Evolutionary conservation across 1,284 basidiomycete species (phyloP).

Genomic region (Leccinum pachyderme): DNA sequence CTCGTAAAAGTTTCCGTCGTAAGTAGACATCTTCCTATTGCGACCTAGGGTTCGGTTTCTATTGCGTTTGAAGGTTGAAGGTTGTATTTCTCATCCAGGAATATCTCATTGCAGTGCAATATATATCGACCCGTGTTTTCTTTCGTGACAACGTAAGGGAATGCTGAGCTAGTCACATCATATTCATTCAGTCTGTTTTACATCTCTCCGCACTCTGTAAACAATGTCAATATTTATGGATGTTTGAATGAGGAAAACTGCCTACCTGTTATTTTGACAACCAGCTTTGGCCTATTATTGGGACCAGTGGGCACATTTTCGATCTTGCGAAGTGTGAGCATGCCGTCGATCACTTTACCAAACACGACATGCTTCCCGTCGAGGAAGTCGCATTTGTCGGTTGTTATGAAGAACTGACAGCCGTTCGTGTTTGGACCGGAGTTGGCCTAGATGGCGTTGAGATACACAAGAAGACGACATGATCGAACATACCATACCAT

Average conservation of each 20-base stretch:
- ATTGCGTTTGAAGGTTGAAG: background rate
- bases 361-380: slow-evolving; percentile 96
- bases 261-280: slow-evolving; percentile 82
- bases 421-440: background rate
- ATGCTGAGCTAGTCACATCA: background rate
- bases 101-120: background rate
- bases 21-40: background rate
- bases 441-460: background rate
- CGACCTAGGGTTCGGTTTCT: background rate
- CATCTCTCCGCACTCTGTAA: slow-evolving; percentile 35
- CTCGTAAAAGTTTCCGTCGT: slow-evolving; percentile 18
- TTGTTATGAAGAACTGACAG: background rate
- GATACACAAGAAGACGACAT: background rate
- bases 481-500: background rate
- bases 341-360: slow-evolving; percentile 84
- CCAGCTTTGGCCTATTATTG: slow-evolving; percentile 82
- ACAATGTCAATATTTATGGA: background rate
- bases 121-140: background rate
- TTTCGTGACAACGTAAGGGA: background rate
- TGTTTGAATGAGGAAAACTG: slow-evolving; percentile 5
- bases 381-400: slow-evolving; percentile 75
- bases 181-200: slow-evolving; percentile 6
- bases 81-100: background rate
- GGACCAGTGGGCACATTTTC: slow-evolving; percentile 91
- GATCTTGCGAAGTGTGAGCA: slow-evolving; percentile 90